A percentile compares a stretch with the other conserved stretches of the same genome.
phyloP scores from a whole-genome alignment of 2,329 filamentous ascomycete species.

The Coniochaeta prunicola region DNA sequence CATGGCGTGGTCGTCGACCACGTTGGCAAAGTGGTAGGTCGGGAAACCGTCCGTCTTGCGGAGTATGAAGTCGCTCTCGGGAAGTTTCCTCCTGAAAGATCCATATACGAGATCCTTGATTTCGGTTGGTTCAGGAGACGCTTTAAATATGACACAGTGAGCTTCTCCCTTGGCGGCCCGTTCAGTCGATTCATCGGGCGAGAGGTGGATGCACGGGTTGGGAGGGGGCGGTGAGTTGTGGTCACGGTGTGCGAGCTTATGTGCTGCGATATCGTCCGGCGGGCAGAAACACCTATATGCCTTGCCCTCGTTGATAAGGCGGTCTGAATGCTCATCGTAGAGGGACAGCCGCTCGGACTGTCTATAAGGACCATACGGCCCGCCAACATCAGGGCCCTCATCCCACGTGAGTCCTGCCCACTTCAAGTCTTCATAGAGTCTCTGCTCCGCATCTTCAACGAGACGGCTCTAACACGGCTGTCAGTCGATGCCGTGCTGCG shows the following conservation, averaged over 20 bases:
- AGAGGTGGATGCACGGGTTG: constrained; percentile 63
- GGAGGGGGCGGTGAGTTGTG: constrained; percentile 34
- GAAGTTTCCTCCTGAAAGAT: constrained; percentile 44
- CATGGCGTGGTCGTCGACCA: constrained; percentile 95
- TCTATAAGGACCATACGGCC: constrained; percentile 77
- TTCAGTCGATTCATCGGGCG: constrained; percentile 60
- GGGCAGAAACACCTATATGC: constrained; percentile 95
- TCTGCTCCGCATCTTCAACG: constrained; percentile 69
- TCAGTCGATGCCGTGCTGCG: not conserved
- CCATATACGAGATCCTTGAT: constrained; percentile 80
- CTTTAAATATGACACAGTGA: constrained; percentile 72
- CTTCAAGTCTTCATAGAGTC: constrained; percentile 69
- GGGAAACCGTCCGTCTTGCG: constrained; percentile 88
- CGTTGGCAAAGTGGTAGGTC: constrained; percentile 95
- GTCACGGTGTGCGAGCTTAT: constrained; percentile 39
- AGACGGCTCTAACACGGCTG: constrained; percentile 60
- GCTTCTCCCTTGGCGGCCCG: constrained; percentile 61
- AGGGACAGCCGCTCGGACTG: constrained; percentile 75
- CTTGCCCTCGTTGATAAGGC: constrained; percentile 60
- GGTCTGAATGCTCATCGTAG: constrained; percentile 64
- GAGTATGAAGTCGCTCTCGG: constrained; percentile 76
- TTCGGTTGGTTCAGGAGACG: constrained; percentile 51
- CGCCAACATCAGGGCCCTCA: constrained; percentile 79
- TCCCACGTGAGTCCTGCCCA: constrained; percentile 94
- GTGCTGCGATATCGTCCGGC: constrained; percentile 58